phyloP scores from a whole-genome alignment of 352 stramenopile species.

The Blastocystis hominis region DNA sequence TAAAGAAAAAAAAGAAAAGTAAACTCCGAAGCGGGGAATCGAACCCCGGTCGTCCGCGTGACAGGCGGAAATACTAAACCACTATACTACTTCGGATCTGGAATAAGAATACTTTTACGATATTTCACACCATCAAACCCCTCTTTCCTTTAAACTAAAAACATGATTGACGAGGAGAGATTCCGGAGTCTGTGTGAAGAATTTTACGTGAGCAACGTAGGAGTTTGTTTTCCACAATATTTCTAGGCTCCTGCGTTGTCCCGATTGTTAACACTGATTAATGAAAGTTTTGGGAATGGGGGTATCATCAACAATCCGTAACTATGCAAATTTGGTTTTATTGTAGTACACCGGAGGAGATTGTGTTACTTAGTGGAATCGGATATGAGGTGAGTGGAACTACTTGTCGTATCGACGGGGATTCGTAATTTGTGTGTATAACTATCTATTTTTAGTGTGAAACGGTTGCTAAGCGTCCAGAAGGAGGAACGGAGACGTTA shows the following conservation, averaged over 20 bases:
- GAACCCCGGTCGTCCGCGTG: constrained; percentile 51
- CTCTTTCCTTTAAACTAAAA: neutral
- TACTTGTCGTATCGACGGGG: neutral
- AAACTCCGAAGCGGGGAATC: constrained; percentile 53
- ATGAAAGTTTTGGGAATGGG: neutral
- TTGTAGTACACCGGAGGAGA: neutral
- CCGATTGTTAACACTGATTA: neutral
- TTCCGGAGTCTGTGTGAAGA: constrained; percentile 34
- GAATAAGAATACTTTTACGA: too few relatives aligned
- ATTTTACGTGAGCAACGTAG: neutral
- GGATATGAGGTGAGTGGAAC: neutral
- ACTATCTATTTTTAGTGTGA: neutral
- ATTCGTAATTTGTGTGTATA: neutral
- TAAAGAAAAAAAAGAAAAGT: neutral
- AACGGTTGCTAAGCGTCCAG: neutral
- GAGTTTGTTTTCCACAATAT: neutral
- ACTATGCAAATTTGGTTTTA: neutral
- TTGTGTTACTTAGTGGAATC: neutral
- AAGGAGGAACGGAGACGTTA: constrained; percentile 6
- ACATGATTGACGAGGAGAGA: neutral
- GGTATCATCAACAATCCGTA: constrained; percentile 2
- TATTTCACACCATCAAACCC: too few relatives aligned
- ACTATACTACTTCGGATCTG: constrained; percentile 48
- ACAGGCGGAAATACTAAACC: constrained; percentile 57
- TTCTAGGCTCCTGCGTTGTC: neutral